Evolutionary conservation across 495 filamentous ascomycete species (phyloP), one percentile per base, ranked within the genome.

Genomic region (Lasiosphaeria miniovina): DNA sequence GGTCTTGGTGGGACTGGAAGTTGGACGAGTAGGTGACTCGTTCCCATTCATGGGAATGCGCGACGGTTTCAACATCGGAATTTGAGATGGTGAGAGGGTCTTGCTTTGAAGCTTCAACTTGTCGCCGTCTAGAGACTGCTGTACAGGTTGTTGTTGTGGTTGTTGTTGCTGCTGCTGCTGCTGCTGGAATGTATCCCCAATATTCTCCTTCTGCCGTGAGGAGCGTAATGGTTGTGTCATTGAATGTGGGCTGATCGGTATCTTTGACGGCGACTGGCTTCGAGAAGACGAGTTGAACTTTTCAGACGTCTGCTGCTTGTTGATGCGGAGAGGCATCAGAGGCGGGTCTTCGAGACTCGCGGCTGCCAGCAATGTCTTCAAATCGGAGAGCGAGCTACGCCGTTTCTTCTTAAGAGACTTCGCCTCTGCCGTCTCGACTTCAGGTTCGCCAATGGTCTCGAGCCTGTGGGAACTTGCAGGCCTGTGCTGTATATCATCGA

Each of bases 301-400:
- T 58, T 89, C 84, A 45, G 84, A 82, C 4, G 79, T 80, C 71
- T 81, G 69, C 75, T 86, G 68, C 75, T 83, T 64, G 80, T 81
- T 80, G 63, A 78, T 71, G 45, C 68, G 73, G 12, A 80, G 68
- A 10, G 76, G 77, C 59, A 73, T 73, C 49, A 76, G 58, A 0
- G 74, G 64, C 4, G 71, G 68, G 43, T 76, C 77, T 49, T 77
- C 77, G 7, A 83, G 63, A 48, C 68, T 79, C 8, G 77, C 67
- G 8, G 74, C 68, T 11, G 73, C 77, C 69, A 88, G 83, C 5
- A 81, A 76, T 46, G 77, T 79, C 67, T 90, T 89, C 34, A 98
- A 76, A 68, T 98, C 94, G 14, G 91, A 96, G 31, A 98, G 74
- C 31, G 93, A 97, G 72, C 92, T 96, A 64, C 94, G 86, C 61